phyloP scores from a whole-genome alignment of 306 rosid genomes.

The Rosa multiflora region DNA sequence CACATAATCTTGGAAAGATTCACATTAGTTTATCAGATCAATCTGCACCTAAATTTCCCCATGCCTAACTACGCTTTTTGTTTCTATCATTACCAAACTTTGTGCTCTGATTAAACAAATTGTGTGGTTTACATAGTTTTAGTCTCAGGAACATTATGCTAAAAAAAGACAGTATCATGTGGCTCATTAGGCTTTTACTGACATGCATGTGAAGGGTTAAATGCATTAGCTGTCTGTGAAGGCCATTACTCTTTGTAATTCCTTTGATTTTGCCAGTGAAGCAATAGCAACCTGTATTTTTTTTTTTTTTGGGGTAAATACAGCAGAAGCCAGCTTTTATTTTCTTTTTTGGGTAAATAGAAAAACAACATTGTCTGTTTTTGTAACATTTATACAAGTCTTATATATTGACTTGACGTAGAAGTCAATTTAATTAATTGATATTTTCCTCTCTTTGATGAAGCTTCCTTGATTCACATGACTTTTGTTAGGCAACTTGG shows the following conservation, averaged over 20 bases:
- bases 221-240: background rate
- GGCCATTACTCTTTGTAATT: background rate
- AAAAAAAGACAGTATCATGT: background rate
- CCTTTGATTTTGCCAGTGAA: conserved; percentile 1
- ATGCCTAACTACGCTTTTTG: conserved; percentile 6
- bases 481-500: conserved; percentile 3
- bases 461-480: background rate
- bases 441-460: background rate
- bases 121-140: background rate
- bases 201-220: conserved; percentile 23
- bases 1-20: conserved; percentile 1
- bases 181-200: conserved; percentile 16
- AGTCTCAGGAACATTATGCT: background rate
- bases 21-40: background rate
- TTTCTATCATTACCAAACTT: background rate
- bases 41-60: background rate
- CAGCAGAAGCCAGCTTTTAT: background rate
- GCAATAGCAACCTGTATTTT: background rate
- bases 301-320: background rate
- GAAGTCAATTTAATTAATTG: conserved; percentile 1
- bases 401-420: background rate
- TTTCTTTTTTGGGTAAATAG: background rate
- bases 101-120: background rate
- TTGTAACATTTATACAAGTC: background rate
- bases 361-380: too few relatives aligned